phyloP scores from a whole-genome alignment of 108 stramenopile species.

The Cyclotella kingstonii region DNA sequence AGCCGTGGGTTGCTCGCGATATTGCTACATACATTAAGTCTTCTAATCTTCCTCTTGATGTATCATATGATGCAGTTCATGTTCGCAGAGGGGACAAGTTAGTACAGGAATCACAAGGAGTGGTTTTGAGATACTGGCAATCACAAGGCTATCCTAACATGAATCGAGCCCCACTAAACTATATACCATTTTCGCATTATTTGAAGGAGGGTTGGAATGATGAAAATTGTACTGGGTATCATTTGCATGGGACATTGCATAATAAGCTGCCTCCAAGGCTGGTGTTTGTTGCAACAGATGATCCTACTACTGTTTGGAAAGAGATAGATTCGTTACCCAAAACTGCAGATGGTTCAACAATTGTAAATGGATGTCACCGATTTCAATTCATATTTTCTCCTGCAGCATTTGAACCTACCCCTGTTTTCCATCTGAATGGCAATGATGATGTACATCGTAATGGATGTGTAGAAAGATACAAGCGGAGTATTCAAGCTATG shows the following conservation, averaged over 20 bases:
- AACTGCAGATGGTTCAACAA: conserved; percentile 47
- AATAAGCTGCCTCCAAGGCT: not conserved
- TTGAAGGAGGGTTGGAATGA: conserved; percentile 7
- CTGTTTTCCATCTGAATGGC: conserved; percentile 7
- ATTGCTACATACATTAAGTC: conserved; percentile 18
- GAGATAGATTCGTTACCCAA: conserved; percentile 55
- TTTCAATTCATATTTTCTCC: conserved; percentile 31
- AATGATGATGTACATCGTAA: conserved; percentile 7
- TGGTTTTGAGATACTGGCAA: conserved; percentile 10
- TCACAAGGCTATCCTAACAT: conserved; percentile 4
- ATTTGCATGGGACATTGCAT: not conserved
- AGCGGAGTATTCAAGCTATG: conserved; percentile 30
- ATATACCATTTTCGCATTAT: conserved; percentile 34
- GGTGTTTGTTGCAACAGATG: conserved; percentile 39
- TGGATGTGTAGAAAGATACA: conserved; percentile 25
- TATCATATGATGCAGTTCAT: conserved; percentile 30
- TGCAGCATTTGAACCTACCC: not conserved
- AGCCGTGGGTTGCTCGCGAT: conserved; percentile 40
- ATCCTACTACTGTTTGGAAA: conserved; percentile 6
- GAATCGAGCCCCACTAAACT: conserved; percentile 16
- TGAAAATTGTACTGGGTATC: not conserved
- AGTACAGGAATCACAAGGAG: not conserved
- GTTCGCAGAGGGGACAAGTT: conserved; percentile 36
- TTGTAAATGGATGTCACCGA: conserved; percentile 61
- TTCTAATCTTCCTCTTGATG: conserved; percentile 6